Evolutionary conservation across 129 eudicot genomes (phyloP).

Genomic region (Centrapalus pauciflorus): DNA sequence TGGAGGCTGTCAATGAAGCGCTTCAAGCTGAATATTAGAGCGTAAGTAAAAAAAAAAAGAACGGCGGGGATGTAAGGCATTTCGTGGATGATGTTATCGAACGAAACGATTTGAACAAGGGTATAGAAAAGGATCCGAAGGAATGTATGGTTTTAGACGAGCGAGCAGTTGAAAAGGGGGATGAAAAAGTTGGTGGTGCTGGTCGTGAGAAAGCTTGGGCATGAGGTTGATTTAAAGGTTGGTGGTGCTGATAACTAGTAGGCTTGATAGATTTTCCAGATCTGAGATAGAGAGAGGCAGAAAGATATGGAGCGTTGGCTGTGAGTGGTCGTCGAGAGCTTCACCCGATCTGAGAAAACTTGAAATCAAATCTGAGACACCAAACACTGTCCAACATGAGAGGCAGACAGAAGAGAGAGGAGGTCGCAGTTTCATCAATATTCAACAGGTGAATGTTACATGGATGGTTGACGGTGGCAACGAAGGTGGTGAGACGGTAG

Average conservation of each 20-base stretch:
- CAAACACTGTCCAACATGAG: no score
- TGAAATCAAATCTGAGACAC: no score
- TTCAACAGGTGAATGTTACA: no score
- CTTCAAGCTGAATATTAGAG: background rate
- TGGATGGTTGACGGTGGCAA: no score
- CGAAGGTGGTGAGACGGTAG: no score
- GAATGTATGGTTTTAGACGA: conserved; percentile 24
- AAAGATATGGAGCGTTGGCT: no score
- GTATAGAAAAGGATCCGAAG: conserved; percentile 8
- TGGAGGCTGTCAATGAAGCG: conserved; percentile 29
- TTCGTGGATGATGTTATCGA: conserved; percentile 12
- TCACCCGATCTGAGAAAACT: no score
- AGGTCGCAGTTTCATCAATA: no score
- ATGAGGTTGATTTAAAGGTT: conserved; percentile 5
- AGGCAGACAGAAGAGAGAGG: no score
- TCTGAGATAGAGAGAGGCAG: no score
- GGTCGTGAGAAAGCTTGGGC: background rate
- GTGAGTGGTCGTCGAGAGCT: no score
- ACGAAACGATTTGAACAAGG: background rate
- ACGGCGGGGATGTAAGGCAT: background rate
- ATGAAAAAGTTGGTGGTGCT: conserved; percentile 12
- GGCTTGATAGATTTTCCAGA: no score
- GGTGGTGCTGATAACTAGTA: background rate
- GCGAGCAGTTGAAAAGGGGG: conserved; percentile 8
- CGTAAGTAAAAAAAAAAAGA: background rate